Base-by-base conservation (phyloP, 305 asterid genomes). In the Lippia alba region DNA sequence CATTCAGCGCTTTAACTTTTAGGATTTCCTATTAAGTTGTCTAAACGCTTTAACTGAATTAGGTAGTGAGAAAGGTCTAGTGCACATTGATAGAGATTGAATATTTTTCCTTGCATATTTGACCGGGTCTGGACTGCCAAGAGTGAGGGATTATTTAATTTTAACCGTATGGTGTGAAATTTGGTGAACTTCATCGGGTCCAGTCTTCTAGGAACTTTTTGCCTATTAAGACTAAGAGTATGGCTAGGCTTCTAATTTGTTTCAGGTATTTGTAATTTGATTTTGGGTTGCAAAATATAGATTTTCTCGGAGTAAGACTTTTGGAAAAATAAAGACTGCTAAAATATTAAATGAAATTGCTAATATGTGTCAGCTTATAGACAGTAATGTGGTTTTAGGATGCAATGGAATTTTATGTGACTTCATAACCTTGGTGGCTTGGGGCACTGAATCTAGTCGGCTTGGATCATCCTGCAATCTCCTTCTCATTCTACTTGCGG, bases 381-480 rank as follows among this genome's bases (percentile, higher is more conserved):
- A 45, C 24, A 12, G 12, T 51, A 53, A 3, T 14, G 44, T 18
- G 30, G 14, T 18, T 24, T 24, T 24, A 3, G 30, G 30, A 24
- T 24, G 30, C 30, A 24, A 24, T n/a, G 44, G 62, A 34, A 62
- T 55, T 53, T 19, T 66, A 59, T 50, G 14, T 60, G 61, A 16
- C 18, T 24, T 49, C 30, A 45, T 36, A 36, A 36, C 9, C 9
- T 8, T 34, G 40, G 4, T 2, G 3, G 40, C 6, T 71, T 39
- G 45, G 39, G 56, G 11, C 56, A 40, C 12, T 64, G 20, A 30
- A 12, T 54, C 6, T 56, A 36, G 24, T 67, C 24, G 48, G 32
- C 32, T 62, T 61, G 51, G 40, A 49, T 61, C 12, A 10, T 34
- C 17, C 55, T 55, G 66, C 70, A 36, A 46, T 63, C 70, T 49